These are phyloP conservation scores for Penicillium glabrum DNA, from an alignment of 2,329 filamentous ascomycete genomes.

Conservation along the genomic window DNA sequence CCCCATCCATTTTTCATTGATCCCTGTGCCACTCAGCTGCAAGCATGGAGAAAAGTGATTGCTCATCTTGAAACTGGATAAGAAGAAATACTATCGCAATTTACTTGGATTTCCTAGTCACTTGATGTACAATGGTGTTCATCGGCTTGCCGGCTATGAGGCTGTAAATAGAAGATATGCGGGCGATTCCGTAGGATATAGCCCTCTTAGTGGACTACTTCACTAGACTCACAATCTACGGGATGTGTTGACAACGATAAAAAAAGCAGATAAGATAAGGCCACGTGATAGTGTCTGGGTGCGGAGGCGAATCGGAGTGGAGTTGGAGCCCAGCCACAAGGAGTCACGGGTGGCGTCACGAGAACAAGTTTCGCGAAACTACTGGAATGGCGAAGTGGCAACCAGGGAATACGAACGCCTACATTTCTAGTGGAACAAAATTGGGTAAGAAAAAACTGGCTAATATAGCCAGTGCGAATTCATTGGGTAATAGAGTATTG, in stretches of 20 bases:
- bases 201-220: no score
- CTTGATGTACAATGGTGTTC: no score
- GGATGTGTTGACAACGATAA: neutral
- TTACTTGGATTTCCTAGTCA: no score
- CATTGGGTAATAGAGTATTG: slow-evolving; percentile 7
- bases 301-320: neutral
- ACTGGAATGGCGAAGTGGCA: neutral
- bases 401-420: neutral
- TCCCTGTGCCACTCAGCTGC: neutral
- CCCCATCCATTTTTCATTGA: neutral
- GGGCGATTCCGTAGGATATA: no score
- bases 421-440: neutral
- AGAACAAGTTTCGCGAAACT: neutral
- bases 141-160: no score
- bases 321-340: neutral
- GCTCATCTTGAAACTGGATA: no score
- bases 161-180: no score
- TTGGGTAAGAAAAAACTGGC: neutral
- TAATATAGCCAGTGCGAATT: slow-evolving; percentile 1
- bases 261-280: neutral
- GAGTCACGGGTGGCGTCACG: neutral
- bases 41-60: neutral
- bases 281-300: neutral
- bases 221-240: no score
- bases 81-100: neutral